phyloP scores from a whole-genome alignment of 257 asterid genomes.

The Solanum peruvianum region DNA sequence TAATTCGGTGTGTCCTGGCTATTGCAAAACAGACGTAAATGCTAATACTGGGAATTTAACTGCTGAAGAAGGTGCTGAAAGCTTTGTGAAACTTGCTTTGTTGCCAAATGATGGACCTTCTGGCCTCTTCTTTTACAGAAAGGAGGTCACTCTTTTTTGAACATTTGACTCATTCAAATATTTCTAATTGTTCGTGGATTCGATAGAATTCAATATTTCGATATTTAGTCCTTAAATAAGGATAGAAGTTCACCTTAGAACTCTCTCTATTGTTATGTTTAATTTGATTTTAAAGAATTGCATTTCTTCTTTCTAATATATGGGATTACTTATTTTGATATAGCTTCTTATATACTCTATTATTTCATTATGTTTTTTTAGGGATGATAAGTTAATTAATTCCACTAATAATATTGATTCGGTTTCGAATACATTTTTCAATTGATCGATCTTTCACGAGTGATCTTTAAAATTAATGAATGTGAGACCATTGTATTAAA shows the following conservation, averaged over 20 bases:
- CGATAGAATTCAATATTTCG: background rate
- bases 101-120: slow-evolving; percentile 49
- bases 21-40: slow-evolving; percentile 38
- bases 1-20: slow-evolving; percentile 58
- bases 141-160: slow-evolving; percentile 25
- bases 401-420: too few relatives aligned
- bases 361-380: too few relatives aligned
- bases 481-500: too few relatives aligned
- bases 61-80: slow-evolving; percentile 43
- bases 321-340: background rate
- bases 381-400: too few relatives aligned
- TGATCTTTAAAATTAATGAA: too few relatives aligned
- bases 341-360: background rate
- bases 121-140: slow-evolving; percentile 26
- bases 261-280: background rate
- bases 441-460: too few relatives aligned
- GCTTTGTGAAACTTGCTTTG: slow-evolving; percentile 40
- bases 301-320: background rate
- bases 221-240: background rate
- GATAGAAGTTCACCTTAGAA: background rate
- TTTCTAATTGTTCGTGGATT: background rate
- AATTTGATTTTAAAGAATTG: background rate
- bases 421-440: too few relatives aligned
- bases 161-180: background rate
- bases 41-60: slow-evolving; percentile 25